Evolutionary conservation across 805 yeast species (phyloP).

Genomic region (Wickerhamomyces hampshirensis): DNA sequence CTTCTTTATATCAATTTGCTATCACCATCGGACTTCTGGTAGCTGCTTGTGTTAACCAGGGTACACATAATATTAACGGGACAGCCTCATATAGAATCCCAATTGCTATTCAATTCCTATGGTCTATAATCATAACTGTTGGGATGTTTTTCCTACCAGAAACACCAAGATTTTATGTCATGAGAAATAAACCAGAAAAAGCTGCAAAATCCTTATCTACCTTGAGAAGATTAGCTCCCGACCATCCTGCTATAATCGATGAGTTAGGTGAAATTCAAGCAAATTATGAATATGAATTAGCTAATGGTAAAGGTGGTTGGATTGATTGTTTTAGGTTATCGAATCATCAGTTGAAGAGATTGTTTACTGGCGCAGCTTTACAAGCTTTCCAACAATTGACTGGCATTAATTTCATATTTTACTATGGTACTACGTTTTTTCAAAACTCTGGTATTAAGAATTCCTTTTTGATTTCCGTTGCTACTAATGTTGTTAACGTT

Average conservation of each 20-base stretch:
- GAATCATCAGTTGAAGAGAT: slow-evolving; percentile 38
- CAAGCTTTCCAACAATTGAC: slow-evolving; percentile 61
- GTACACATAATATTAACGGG: slow-evolving; percentile 47
- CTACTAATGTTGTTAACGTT: slow-evolving; percentile 42
- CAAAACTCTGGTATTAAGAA: slow-evolving; percentile 44
- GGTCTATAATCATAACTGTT: slow-evolving; percentile 55
- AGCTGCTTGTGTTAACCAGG: slow-evolving; percentile 69
- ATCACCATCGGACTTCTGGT: slow-evolving; percentile 67
- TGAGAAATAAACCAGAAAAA: slow-evolving; percentile 47
- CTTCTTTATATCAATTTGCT: slow-evolving; percentile 71
- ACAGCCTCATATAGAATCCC: slow-evolving; percentile 70
- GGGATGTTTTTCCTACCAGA: slow-evolving; percentile 74
- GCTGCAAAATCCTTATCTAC: slow-evolving; percentile 53
- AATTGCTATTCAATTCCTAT: slow-evolving; percentile 63
- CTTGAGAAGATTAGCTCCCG: slow-evolving; percentile 45
- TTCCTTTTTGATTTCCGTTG: slow-evolving; percentile 39
- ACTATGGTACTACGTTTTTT: slow-evolving; percentile 64
- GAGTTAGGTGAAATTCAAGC: slow-evolving; percentile 46
- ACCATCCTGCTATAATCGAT: slow-evolving; percentile 39
- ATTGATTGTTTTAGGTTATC: slow-evolving; percentile 32
- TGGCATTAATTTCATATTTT: slow-evolving; percentile 69
- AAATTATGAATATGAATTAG: slow-evolving; percentile 40
- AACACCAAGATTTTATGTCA: slow-evolving; percentile 67
- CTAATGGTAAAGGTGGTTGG: slow-evolving; percentile 24
- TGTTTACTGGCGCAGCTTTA: slow-evolving; percentile 38